Evolutionary conservation across 345 rosid genomes (phyloP).

Genomic region (Gossypium bickii): DNA sequence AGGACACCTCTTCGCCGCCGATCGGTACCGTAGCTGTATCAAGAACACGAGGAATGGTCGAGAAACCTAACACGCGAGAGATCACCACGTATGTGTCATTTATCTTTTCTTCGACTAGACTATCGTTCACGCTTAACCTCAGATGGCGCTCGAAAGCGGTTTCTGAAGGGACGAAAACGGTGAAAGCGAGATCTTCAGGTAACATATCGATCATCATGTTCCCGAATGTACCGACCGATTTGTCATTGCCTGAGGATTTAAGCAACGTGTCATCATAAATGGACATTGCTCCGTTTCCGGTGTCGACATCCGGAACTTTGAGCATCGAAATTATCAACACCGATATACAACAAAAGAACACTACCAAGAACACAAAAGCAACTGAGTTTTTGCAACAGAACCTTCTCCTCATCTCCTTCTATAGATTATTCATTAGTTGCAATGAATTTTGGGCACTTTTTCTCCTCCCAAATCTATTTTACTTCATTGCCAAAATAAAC

Average conservation of each 20-base stretch:
- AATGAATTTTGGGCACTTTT: neutral
- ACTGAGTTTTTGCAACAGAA: conserved; percentile 34
- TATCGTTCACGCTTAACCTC: conserved; percentile 27
- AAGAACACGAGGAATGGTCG: conserved; percentile 56
- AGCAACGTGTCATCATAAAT: neutral
- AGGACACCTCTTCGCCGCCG: conserved; percentile 33
- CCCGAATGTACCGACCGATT: conserved; percentile 51
- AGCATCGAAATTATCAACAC: conserved; percentile 38
- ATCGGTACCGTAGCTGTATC: conserved; percentile 25
- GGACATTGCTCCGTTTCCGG: conserved; percentile 12
- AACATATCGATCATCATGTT: conserved; percentile 80
- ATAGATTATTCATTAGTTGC: neutral
- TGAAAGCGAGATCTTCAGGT: conserved; percentile 70
- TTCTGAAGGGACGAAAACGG: conserved; percentile 67
- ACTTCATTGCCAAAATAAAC: neutral
- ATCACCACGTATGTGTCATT: conserved; percentile 52
- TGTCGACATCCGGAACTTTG: conserved; percentile 51
- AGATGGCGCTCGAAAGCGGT: conserved; percentile 59
- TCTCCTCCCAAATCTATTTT: neutral
- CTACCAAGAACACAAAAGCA: conserved; percentile 33
- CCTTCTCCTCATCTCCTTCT: conserved; percentile 38
- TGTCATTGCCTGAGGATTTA: neutral
- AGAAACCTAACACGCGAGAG: conserved; percentile 65
- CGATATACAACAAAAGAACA: conserved; percentile 42
- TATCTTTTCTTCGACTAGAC: conserved; percentile 28